Base-by-base conservation (phyloP, 805 yeast genomes). In the Cyberlindnera euphorbiiphila region DNA sequence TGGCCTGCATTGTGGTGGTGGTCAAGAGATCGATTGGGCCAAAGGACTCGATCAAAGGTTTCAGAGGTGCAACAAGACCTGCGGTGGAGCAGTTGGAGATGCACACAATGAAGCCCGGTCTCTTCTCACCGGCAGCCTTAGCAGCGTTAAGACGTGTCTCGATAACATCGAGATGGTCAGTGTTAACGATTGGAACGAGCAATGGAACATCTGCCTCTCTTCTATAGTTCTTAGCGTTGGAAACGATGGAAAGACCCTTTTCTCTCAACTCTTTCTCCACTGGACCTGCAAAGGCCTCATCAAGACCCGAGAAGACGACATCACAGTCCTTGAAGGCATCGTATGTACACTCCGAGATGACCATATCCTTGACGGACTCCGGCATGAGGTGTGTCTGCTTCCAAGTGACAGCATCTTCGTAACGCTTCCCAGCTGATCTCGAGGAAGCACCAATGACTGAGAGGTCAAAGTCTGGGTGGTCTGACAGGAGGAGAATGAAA, bases 61-160 rank as follows among this genome's bases (percentile, higher is more conserved):
- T 87, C 59, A 93, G 71, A 33, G 98, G 98, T 11, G 96, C 96
- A 15, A 93, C 98, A 40, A 93, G 71, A 28, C 98, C 98, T 5
- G 98, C 98, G 25, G 98, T 93, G 32, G 98, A 89, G 69, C 98
- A 93, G 72, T 93, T 93, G 42, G 98, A 89, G 58, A 91, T 93
- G 68, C 98, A 93, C 31, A 91, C 81, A 49, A 87, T 83, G 64
- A 76, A 86, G 31, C 98, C 98, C 41, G 81, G 79, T 57, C 67
- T 77, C 54, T 65, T 57, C 46, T 70, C 68, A 34, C 83, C 83
- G 8, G 61, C 62, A 19, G 71, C 69, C 49, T 70, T 69, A 24
- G 88, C 81, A 16, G 61, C 69, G 12, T 62, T 61, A 18, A 81
- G 67, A 49, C 74, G 74, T 37, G 74, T 65, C 51, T 76, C 83